Percentiles rank a stretch among this genome's conserved stretches.
Evolutionary conservation across 75 land plant species (phyloP).

Genomic region (Sequoia sempervirens): DNA sequence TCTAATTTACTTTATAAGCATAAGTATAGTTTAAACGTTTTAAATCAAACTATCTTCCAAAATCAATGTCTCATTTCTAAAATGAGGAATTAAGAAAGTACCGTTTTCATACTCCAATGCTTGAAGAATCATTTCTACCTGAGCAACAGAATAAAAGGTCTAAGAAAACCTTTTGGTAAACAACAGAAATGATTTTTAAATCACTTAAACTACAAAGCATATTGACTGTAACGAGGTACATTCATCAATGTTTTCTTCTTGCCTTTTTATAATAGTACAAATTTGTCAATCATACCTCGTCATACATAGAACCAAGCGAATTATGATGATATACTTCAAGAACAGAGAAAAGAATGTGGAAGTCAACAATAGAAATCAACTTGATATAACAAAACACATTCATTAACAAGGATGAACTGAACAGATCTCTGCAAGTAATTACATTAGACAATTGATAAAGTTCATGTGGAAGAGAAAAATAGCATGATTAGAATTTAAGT

Average conservation of each 20-base stretch:
- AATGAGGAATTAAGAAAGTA: constrained; percentile 14
- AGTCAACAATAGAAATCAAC: neutral
- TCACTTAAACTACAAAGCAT: neutral
- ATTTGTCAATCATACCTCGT: neutral
- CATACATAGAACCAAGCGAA: neutral
- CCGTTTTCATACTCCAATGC: constrained; percentile 89
- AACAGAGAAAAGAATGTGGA: neutral
- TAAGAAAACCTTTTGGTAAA: neutral
- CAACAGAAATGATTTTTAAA: neutral
- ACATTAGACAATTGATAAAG: neutral
- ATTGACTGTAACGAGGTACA: neutral
- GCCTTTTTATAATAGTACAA: neutral
- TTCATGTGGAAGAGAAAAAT: neutral
- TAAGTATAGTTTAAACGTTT: neutral
- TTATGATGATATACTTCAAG: neutral
- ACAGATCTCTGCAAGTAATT: neutral
- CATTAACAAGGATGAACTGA: neutral
- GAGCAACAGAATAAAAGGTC: constrained; percentile 7
- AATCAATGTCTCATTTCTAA: neutral
- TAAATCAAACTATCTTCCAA: constrained; percentile 1
- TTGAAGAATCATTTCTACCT: constrained; percentile 95
- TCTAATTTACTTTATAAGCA: neutral
- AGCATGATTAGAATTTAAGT: neutral
- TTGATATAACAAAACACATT: neutral
- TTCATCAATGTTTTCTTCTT: neutral